Evolutionary conservation across 768 basidiomycete species (phyloP).

Genomic region (Boletus tomentosulus): DNA sequence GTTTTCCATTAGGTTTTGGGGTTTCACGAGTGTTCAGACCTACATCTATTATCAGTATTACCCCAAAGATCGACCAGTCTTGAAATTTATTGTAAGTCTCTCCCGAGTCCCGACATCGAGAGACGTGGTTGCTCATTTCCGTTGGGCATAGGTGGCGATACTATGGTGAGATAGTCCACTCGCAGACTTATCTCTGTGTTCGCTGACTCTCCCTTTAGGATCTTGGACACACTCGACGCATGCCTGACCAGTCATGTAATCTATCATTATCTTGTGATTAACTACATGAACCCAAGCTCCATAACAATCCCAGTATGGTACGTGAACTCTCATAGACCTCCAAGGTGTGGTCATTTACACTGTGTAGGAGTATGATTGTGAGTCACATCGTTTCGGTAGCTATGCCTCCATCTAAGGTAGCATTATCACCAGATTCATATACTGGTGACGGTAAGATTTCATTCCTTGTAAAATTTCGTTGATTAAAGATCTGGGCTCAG

Average conservation of each 20-base stretch:
- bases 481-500: constrained; percentile 26
- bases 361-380: constrained; percentile 48
- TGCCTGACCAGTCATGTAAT: constrained; percentile 50
- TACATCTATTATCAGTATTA: constrained; percentile 45
- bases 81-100: constrained; percentile 37
- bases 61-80: constrained; percentile 28
- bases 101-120: neutral
- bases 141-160: constrained; percentile 30
- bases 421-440: constrained; percentile 44
- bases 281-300: constrained; percentile 47
- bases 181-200: too few species aligned
- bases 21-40: constrained; percentile 52
- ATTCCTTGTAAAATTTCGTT: neutral
- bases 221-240: constrained; percentile 54
- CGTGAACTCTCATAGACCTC: neutral
- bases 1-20: constrained; percentile 45
- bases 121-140: constrained; percentile 28
- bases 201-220: constrained; percentile 15
- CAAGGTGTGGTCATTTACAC: neutral
- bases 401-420: neutral
- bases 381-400: constrained; percentile 15
- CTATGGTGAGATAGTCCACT: constrained; percentile 10
- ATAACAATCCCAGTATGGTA: constrained; percentile 45
- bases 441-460: constrained; percentile 43
- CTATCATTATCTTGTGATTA: constrained; percentile 54